These are phyloP conservation scores for Fusarium armeniacum DNA, from an alignment of 2,329 filamentous ascomycete species.

Conservation along the genomic window DNA sequence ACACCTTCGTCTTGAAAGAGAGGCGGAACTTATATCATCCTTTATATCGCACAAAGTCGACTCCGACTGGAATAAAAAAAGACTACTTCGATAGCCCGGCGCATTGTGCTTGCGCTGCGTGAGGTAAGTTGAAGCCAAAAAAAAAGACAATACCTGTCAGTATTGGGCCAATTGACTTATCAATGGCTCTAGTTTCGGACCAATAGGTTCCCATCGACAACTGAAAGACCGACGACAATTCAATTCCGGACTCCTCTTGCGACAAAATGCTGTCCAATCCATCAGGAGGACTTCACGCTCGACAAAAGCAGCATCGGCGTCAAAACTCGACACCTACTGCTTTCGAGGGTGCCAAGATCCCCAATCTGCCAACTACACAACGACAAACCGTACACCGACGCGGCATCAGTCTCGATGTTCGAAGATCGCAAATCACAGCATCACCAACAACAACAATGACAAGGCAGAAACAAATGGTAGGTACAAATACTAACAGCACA, in stretches of 20 bases:
- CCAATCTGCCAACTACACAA: conserved; percentile 68
- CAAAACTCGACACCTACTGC: conserved; percentile 87
- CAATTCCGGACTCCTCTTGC: conserved; percentile 77
- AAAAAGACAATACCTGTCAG: neutral
- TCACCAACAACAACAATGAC: conserved; percentile 48
- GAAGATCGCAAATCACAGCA: conserved; percentile 65
- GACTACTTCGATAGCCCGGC: conserved; percentile 72
- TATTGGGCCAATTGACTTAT: conserved; percentile 8
- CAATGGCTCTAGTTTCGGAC: conserved; percentile 58
- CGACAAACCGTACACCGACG: conserved; percentile 75
- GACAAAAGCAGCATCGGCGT: conserved; percentile 75
- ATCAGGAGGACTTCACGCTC: conserved; percentile 78
- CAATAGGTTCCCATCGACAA: conserved; percentile 58
- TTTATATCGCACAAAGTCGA: conserved; percentile 55
- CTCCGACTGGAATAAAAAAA: conserved; percentile 64
- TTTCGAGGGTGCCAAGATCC: conserved; percentile 81
- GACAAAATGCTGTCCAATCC: conserved; percentile 84
- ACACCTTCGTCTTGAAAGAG: conserved; percentile 50
- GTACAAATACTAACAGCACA: conserved; percentile 68
- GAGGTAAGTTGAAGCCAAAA: conserved; percentile 68
- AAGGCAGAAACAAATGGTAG: conserved; percentile 60
- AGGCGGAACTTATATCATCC: conserved; percentile 48
- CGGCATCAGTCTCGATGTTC: conserved; percentile 86
- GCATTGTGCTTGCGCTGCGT: conserved; percentile 86
- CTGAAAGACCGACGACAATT: conserved; percentile 57